Percentiles rank a stretch among this genome's conserved stretches.
phyloP scores from a whole-genome alignment of 2,329 filamentous ascomycete genomes.

The Mycocentrospora acerina region DNA sequence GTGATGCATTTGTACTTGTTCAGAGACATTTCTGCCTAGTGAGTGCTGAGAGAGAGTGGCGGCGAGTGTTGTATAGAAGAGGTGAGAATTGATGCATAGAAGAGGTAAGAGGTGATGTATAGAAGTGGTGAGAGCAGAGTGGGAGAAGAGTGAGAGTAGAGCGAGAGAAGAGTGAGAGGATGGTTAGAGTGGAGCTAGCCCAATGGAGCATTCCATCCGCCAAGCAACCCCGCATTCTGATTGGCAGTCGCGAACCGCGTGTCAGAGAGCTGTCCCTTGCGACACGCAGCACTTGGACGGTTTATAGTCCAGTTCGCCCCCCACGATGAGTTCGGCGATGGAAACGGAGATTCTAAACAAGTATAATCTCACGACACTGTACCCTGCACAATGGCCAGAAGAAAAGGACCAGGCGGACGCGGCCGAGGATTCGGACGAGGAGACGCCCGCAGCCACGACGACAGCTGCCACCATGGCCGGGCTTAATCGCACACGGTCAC shows the following conservation, averaged over 20 bases:
- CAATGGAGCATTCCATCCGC: slow-evolving; percentile 3
- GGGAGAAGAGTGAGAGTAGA: no score
- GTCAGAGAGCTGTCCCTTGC: slow-evolving; percentile 16
- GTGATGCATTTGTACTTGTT: no score
- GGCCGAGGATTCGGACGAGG: slow-evolving; percentile 57
- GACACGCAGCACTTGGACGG: slow-evolving; percentile 10
- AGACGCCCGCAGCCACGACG: slow-evolving; percentile 29
- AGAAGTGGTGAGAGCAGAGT: no score
- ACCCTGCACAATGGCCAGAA: slow-evolving; percentile 81
- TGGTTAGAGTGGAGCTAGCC: neutral
- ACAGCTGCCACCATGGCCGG: slow-evolving; percentile 17
- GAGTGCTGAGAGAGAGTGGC: no score
- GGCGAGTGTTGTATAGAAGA: no score
- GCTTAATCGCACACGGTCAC: slow-evolving; percentile 55
- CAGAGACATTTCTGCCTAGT: no score
- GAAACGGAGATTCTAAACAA: slow-evolving; percentile 81
- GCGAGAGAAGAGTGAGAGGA: no score
- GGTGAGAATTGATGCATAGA: no score
- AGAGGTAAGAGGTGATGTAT: no score
- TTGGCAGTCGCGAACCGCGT: slow-evolving; percentile 25
- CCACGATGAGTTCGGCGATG: slow-evolving; percentile 31
- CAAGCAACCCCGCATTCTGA: slow-evolving; percentile 18
- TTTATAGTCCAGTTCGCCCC: neutral
- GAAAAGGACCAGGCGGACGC: slow-evolving; percentile 72
- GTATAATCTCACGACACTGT: slow-evolving; percentile 79